Evolutionary conservation across 2,329 filamentous ascomycete genomes (phyloP).

Genomic region (Pseudofabraea citricarpa): DNA sequence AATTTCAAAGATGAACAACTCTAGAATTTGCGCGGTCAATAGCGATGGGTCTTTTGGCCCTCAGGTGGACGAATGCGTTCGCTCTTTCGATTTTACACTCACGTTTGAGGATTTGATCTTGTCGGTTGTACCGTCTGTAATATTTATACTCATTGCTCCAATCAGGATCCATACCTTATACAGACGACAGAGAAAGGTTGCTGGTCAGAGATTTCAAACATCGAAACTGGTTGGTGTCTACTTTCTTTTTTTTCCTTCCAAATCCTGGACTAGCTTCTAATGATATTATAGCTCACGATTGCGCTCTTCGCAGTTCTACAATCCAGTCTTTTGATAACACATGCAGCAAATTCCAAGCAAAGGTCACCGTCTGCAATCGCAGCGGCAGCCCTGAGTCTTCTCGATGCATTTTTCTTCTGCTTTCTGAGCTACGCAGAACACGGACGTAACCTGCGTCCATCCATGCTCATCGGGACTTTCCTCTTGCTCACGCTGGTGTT

Average conservation of each 20-base stretch:
- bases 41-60: conserved; percentile 9
- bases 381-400: background rate
- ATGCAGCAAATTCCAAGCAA: background rate
- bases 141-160: conserved; percentile 10
- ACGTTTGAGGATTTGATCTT: conserved; percentile 15
- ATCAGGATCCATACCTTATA: background rate
- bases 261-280: background rate
- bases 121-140: conserved; percentile 11
- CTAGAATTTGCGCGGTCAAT: too few species aligned
- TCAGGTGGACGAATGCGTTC: background rate
- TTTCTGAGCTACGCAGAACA: conserved; percentile 4
- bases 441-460: conserved; percentile 2
- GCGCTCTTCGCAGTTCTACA: background rate
- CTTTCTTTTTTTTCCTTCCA: background rate
- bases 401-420: conserved; percentile 1
- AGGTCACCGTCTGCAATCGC: background rate
- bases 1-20: too few species aligned
- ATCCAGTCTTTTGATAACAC: background rate
- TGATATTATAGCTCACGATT: background rate
- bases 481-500: conserved; percentile 7
- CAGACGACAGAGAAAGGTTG: background rate
- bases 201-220: background rate
- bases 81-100: conserved; percentile 15
- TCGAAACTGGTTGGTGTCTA: background rate
- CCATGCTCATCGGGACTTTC: conserved; percentile 5